phyloP scores from a whole-genome alignment of 2,329 filamentous ascomycete species.

The Fusarium sp. region DNA sequence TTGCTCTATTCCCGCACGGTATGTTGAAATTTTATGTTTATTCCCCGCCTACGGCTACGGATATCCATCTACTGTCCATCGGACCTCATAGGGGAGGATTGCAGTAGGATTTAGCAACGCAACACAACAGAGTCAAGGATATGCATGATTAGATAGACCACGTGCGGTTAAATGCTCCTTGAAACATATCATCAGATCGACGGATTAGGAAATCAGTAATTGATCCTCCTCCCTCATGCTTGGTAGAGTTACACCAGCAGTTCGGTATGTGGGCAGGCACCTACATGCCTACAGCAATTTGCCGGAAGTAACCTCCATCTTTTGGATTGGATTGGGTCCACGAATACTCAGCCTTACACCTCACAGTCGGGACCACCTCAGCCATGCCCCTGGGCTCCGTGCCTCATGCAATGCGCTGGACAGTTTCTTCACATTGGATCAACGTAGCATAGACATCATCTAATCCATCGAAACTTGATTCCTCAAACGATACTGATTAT shows the following conservation, averaged over 20 bases:
- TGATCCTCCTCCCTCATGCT: not conserved
- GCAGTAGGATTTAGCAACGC: not conserved
- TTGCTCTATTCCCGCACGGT: not conserved
- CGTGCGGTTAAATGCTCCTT: not conserved
- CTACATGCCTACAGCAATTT: conserved; percentile 10
- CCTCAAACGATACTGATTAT: not conserved
- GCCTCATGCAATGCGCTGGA: conserved; percentile 16
- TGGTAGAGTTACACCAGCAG: not conserved
- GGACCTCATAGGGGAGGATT: not conserved
- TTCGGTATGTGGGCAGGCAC: not conserved
- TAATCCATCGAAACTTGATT: conserved; percentile 1
- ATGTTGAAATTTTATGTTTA: not conserved
- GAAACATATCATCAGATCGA: not conserved
- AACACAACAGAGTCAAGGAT: not conserved
- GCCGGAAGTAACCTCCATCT: conserved; percentile 1
- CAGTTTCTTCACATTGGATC: conserved; percentile 4
- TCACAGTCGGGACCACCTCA: conserved; percentile 29
- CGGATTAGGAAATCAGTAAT: conserved; percentile 16
- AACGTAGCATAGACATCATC: not conserved
- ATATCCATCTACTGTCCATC: not conserved
- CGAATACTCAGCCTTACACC: conserved; percentile 34
- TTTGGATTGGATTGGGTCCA: not conserved
- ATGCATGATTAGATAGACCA: not conserved
- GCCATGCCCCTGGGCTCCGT: conserved; percentile 11
- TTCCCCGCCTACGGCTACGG: not conserved